Evolutionary conservation across 2,329 filamentous ascomycete genomes (phyloP).

Genomic region (Alternaria triticina): DNA sequence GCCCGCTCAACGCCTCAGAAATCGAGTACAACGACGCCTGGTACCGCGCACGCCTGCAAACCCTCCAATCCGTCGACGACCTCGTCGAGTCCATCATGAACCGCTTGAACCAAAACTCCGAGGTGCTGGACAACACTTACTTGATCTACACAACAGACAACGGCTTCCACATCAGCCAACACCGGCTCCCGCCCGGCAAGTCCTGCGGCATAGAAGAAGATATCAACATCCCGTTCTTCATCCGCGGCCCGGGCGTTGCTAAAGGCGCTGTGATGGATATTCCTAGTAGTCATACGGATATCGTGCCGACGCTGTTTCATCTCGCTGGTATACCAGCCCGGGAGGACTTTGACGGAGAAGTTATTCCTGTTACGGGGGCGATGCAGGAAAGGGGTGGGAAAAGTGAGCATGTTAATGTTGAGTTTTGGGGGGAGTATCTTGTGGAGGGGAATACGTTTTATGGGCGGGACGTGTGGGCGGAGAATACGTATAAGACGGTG

Average conservation of each 20-base stretch:
- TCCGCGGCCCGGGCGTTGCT: slow-evolving; percentile 49
- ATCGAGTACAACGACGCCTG: slow-evolving; percentile 61
- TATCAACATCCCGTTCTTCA: slow-evolving; percentile 51
- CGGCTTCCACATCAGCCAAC: slow-evolving; percentile 51
- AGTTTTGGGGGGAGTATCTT: slow-evolving; percentile 50
- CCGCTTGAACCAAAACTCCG: slow-evolving; percentile 48
- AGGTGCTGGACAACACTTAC: slow-evolving; percentile 57
- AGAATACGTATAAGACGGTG: slow-evolving; percentile 68
- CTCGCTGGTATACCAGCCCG: slow-evolving; percentile 42
- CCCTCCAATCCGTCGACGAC: slow-evolving; percentile 63
- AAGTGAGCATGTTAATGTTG: slow-evolving; percentile 50
- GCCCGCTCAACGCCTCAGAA: slow-evolving; percentile 53
- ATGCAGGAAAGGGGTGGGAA: slow-evolving; percentile 10
- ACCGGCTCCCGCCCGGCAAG: slow-evolving; percentile 51
- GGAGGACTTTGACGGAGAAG: slow-evolving; percentile 47
- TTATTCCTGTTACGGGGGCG: slow-evolving; percentile 39
- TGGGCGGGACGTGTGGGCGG: slow-evolving; percentile 14
- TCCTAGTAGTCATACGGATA: slow-evolving; percentile 48
- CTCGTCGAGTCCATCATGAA: slow-evolving; percentile 56
- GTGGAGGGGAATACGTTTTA: slow-evolving; percentile 25
- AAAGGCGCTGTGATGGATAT: slow-evolving; percentile 29
- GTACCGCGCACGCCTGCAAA: slow-evolving; percentile 57
- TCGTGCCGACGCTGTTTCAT: slow-evolving; percentile 49
- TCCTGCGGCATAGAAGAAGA: slow-evolving; percentile 51
- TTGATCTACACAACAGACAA: slow-evolving; percentile 53